Base-by-base conservation (phyloP, 441 rosid genomes). In the Erodium moschatum region DNA sequence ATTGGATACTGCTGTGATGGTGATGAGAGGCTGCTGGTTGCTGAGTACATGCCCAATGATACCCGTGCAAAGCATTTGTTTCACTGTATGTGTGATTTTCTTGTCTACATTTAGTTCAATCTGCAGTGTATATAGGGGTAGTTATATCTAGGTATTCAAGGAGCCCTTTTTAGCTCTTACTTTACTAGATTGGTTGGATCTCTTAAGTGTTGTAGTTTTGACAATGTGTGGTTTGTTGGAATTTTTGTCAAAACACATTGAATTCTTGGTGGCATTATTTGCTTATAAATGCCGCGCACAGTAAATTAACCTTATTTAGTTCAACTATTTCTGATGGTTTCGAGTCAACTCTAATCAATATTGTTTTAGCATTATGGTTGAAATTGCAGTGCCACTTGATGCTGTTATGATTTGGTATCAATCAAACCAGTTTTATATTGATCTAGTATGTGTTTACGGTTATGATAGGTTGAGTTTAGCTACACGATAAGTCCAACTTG, bases 1-100 rank as follows among this genome's bases (percentile, higher is more conserved):
- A 84, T 87, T 69, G 92, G 92, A 46, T 85, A 83, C 48, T 87
- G 92, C 21, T 88, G 87, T 31, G 90, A 87, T 67, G 92, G 86
- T 64, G 88, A 85, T 60, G 90, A 85, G 83, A 84, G 92, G 20
- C 65, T 87, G 69, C 77, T 87, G 83, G 90, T 85, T 46, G 84
- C 92, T 33, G 90, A 87, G 72, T 85, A 81, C 76, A 87, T 87
- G 92, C 86, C 86, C 0, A 85, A 84, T 77, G 90, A 87, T 63
- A 87, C 90, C 56, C 87, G 85, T 68, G 83, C 92, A 50, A 85
- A 87, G 81, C 90, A 87, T 72, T 87, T 87, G 42, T 87, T 87
- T 74, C 90, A 85, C 80, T 87, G 89, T 85, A 82, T 40, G 16
- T 29, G 13, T 29, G 31, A 1, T 13, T 48, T 48, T 11, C 16